Evolutionary conservation across 306 rosid species (phyloP), one percentile per base, ranked within the genome.

Genomic region (Rosa rugosa): DNA sequence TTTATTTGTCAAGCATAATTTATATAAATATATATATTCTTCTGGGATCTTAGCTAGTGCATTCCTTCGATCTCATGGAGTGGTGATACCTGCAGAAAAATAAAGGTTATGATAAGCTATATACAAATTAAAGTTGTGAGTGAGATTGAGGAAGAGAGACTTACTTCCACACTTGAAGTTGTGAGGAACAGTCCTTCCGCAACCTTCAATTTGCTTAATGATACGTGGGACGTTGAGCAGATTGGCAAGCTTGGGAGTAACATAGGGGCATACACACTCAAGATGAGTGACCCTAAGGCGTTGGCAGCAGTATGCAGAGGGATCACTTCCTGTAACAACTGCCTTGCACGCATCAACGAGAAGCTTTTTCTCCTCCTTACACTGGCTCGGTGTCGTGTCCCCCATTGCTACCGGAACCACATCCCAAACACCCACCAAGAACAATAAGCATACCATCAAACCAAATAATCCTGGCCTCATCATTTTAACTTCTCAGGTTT

Each of bases 101-200:
- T 11, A 16, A 50, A 5, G n/a, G 56, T 16, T 16, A 50, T 50
- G 20, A 50, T 18, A 50, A 50, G n/a, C 56, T 50, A 16, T 44
- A 44, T 7, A 44, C 46, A 50, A 13, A 41, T n/a, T 6, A 31
- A 20, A 23, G 1, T 60, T n/a, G 38, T 1, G 36, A 60, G 40
- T 10, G 38, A 62, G 11, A 62, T 7, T 12, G 18, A 46, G 56
- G 25, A 9, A 34, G 57, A 47, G 44, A 69, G 9, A 71, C 83
- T 66, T 65, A 80, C 79, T 80, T 18, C 83, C 79, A 11, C 83
- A 74, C 75, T 80, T 80, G 75, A 80, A 80, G 70, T 80, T 42
- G 38, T 11, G 73, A 42, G 83, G 83, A 25, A 80, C 70, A 11
- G 50, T 40, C 47, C 75, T 73, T 18, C 83, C 83, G 34, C 83